phyloP scores from a whole-genome alignment of 2,329 filamentous ascomycete species.

The Penicillium sp. region DNA sequence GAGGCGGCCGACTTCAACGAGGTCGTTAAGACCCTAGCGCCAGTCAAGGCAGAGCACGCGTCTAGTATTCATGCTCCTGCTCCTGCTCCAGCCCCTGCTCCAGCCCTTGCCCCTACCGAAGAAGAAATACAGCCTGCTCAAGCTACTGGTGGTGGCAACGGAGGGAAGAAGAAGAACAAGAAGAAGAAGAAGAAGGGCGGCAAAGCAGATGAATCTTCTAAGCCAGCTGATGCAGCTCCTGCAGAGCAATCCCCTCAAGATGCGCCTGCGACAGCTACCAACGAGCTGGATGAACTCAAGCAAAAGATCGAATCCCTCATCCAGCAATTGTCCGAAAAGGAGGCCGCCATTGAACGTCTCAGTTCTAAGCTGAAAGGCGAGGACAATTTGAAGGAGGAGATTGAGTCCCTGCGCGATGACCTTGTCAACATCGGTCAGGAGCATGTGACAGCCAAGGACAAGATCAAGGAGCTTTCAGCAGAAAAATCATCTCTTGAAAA shows the following conservation, averaged over 20 bases:
- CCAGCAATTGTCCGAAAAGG: conserved; percentile 54
- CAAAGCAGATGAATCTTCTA: conserved; percentile 44
- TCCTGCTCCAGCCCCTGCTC: background rate
- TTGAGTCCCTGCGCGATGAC: conserved; percentile 78
- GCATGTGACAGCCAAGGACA: conserved; percentile 78
- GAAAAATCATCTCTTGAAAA: conserved; percentile 67
- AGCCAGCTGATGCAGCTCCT: conserved; percentile 20
- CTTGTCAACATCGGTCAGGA: conserved; percentile 76
- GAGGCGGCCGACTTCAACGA: conserved; percentile 36
- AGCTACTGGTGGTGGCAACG: conserved; percentile 24
- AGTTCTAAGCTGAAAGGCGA: conserved; percentile 69
- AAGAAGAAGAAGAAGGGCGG: conserved; percentile 87
- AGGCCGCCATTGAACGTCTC: conserved; percentile 69
- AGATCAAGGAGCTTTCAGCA: conserved; percentile 64
- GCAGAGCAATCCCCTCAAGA: conserved; percentile 25
- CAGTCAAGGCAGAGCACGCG: conserved; percentile 17
- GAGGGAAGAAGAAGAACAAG: conserved; percentile 71
- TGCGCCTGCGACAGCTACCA: conserved; percentile 31
- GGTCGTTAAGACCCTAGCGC: conserved; percentile 32
- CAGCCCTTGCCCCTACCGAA: conserved; percentile 14
- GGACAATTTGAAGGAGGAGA: conserved; percentile 78
- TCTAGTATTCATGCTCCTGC: conserved; percentile 2
- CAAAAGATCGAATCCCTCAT: conserved; percentile 37
- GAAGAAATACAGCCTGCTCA: conserved; percentile 21
- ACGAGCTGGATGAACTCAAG: conserved; percentile 33